Conservation (phyloP, 2,329 filamentous ascomycete species). For the Ceratocystis cacaofunesta region DNA sequence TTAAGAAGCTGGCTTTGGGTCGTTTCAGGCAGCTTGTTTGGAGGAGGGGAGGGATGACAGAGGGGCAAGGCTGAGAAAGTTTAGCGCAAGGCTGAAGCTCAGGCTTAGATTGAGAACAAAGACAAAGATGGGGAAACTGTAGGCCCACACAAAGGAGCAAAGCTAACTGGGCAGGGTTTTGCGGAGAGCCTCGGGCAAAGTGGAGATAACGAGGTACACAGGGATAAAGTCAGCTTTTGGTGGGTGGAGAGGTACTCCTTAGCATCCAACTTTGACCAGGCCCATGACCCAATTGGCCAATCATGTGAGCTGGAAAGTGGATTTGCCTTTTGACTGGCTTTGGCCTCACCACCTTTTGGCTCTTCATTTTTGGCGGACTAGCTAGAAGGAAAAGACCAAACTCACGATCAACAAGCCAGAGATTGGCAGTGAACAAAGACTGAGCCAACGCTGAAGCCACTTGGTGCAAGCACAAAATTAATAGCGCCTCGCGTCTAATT, state of each 20-base stretch:
- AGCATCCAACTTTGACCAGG: conserved; percentile 7
- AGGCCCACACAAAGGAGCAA: neutral
- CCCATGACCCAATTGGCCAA: conserved; percentile 27
- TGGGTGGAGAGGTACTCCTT: conserved; percentile 11
- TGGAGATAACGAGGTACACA: conserved; percentile 14
- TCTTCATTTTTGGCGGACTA: neutral
- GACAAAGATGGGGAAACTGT: conserved; percentile 11
- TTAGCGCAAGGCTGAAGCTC: neutral
- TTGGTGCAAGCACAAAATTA: neutral
- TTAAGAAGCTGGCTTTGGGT: neutral
- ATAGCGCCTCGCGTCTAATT: neutral
- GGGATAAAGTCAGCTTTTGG: conserved; percentile 1
- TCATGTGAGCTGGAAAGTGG: conserved; percentile 22
- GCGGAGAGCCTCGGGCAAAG: conserved; percentile 12
- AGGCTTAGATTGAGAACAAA: neutral
- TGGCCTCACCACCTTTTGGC: conserved; percentile 18
- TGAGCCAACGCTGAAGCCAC: neutral
- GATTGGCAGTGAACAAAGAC: neutral
- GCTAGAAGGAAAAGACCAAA: neutral
- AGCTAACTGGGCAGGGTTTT: conserved; percentile 6
- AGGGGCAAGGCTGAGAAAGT: conserved; percentile 11
- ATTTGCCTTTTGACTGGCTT: conserved; percentile 14
- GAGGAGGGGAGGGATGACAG: neutral
- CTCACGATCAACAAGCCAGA: neutral
- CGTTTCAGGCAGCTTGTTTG: neutral